phyloP scores from a whole-genome alignment of 2,329 filamentous ascomycete genomes.

The Cercospora citrullina region DNA sequence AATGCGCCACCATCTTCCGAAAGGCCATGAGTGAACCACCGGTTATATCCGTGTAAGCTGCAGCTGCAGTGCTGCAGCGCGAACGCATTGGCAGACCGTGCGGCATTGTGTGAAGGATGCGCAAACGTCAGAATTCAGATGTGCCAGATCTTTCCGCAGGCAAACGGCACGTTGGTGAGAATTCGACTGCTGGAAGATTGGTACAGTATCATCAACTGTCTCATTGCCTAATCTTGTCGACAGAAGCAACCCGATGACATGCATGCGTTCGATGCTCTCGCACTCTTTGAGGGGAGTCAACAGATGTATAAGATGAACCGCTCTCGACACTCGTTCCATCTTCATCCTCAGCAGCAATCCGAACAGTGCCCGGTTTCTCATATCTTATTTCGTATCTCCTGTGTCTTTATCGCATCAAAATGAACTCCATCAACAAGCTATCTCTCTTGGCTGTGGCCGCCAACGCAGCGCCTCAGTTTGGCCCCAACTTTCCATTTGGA shows the following conservation, averaged over 20 bases:
- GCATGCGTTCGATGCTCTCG: not conserved
- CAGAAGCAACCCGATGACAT: conserved; percentile 2
- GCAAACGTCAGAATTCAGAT: conserved; percentile 1
- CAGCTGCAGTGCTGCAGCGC: conserved; percentile 6
- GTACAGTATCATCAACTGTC: conserved; percentile 10
- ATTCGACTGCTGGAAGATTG: not conserved
- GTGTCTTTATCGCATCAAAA: not conserved
- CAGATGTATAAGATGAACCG: conserved; percentile 9
- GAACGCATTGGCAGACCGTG: not conserved
- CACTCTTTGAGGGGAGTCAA: not conserved
- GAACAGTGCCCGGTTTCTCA: not conserved
- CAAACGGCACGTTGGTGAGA: not conserved
- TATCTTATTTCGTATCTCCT: not conserved
- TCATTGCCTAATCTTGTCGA: conserved; percentile 11
- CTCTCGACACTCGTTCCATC: not conserved
- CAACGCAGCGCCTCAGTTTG: conserved; percentile 11
- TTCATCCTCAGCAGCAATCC: not conserved
- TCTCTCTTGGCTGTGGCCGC: conserved; percentile 6
- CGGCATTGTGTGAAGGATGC: not conserved
- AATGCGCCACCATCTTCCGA: not conserved
- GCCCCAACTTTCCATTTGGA: not conserved
- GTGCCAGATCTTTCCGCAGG: not conserved
- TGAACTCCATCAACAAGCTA: conserved; percentile 9
- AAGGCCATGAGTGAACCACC: not conserved
- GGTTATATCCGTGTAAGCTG: not conserved